These are phyloP conservation scores for Coriolopsis trogii DNA, from an alignment of 1,284 basidiomycete genomes.

Conservation along the genomic window DNA sequence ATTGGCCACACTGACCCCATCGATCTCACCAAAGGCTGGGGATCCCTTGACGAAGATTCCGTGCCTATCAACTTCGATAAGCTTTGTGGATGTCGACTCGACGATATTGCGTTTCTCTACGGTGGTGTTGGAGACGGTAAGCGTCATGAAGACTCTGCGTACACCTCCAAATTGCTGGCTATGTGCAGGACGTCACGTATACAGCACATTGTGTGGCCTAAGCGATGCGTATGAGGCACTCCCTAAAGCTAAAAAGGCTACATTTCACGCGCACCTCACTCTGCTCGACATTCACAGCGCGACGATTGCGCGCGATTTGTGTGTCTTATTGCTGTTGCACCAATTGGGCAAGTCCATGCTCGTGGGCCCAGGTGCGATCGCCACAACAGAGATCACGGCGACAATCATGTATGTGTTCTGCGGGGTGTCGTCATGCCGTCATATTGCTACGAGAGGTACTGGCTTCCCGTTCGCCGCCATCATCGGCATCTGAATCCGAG, in stretches of 20 bases:
- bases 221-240: constrained; percentile 16
- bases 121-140: constrained; percentile 27
- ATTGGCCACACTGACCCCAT: constrained; percentile 14
- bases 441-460: constrained; percentile 9
- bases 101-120: constrained; percentile 18
- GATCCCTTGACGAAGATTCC: not conserved
- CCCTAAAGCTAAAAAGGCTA: constrained; percentile 6
- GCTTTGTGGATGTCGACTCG: constrained; percentile 2
- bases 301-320: constrained; percentile 27
- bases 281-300: constrained; percentile 28
- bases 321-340: constrained; percentile 23
- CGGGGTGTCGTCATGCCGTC: constrained; percentile 10
- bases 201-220: constrained; percentile 24
- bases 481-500: not conserved
- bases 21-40: constrained; percentile 18
- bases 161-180: not conserved
- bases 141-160: not conserved
- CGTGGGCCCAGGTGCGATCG: not conserved
- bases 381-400: constrained; percentile 3
- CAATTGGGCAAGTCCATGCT: not conserved
- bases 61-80: constrained; percentile 14
- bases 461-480: no score
- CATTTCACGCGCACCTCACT: constrained; percentile 25
- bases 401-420: constrained; percentile 7
- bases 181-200: constrained; percentile 23